Base-by-base conservation (phyloP, 805 yeast genomes). In the Candida berthetii region DNA sequence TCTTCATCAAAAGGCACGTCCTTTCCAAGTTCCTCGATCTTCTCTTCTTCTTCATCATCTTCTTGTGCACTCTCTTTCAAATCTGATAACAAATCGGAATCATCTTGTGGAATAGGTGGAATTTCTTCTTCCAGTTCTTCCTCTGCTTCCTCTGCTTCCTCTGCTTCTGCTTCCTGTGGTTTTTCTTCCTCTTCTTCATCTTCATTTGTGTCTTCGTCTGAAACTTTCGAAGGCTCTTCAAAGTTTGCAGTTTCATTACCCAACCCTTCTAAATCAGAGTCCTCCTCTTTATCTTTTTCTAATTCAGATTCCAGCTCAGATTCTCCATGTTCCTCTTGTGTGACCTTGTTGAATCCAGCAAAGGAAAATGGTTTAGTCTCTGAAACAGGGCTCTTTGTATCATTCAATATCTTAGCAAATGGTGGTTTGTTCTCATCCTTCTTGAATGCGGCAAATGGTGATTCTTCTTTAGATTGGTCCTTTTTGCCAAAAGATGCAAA, bases 11-110 rank as follows among this genome's bases (percentile, higher is more conserved):
- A 28, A 13, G 25, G 22, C 9, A 10, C 19, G 24, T 18, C 3
- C 13, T 27, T 19, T 31, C 20, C 36, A 11, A 36, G 38, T 34
- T 35, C 44, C 17, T 42, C 36, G 14, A 29, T 19, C 25, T 42
- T 15, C 18, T 8, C 9, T 7, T 33, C 39, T 27, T 18, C 37
- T 13, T 29, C 35, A 33, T 19, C 39, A 15, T 36, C 38, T n/a
- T 33, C 18, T 16, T 35, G n/a, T n/a, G n/a, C n/a, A n/a, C n/a
- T n/a, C n/a, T n/a, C n/a, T 10, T 8, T 29, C 39, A 15, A 20
- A 17, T 17, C 34, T 28, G n/a, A 10, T 33, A 25, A 13, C 31
- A 28, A 7, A 28, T 28, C 11, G 11, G 11, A 14, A 13, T 28
- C n/a, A 10, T 13, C n/a, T 11, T 28, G 15, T 6, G 31, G 7